Percentiles rank a stretch among this genome's conserved stretches.
phyloP scores from a whole-genome alignment of 192 early-diverging fungal species.

The Pilobolus umbonatus region DNA sequence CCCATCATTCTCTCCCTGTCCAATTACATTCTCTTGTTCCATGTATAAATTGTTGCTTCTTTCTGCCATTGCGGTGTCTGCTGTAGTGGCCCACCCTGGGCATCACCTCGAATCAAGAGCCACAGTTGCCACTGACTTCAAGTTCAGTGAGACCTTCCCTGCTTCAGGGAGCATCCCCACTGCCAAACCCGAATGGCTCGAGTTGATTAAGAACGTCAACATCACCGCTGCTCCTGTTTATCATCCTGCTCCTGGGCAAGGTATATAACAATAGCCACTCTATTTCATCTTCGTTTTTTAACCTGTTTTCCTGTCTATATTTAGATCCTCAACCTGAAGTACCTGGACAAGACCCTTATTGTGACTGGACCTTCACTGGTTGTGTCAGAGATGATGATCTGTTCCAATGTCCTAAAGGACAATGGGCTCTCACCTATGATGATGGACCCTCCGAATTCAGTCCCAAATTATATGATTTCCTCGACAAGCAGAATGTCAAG shows the following conservation, averaged over 20 bases:
- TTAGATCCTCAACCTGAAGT: slow-evolving; percentile 14
- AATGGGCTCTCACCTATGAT: slow-evolving; percentile 47
- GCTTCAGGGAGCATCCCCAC: slow-evolving; percentile 18
- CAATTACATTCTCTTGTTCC: too few relatives aligned
- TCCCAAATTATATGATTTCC: slow-evolving; percentile 36
- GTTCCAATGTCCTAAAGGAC: slow-evolving; percentile 42
- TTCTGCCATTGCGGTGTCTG: slow-evolving; percentile 5
- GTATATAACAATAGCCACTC: not conserved
- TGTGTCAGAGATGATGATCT: slow-evolving; percentile 44
- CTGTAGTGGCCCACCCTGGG: slow-evolving; percentile 5
- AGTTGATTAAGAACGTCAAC: slow-evolving; percentile 20
- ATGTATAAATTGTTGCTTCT: slow-evolving; percentile 18
- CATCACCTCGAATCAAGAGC: not conserved
- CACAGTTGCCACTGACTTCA: slow-evolving; percentile 9
- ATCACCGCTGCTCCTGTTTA: slow-evolving; percentile 29
- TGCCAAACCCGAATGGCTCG: slow-evolving; percentile 36
- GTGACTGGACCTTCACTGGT: slow-evolving; percentile 48
- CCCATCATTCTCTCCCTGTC: too few relatives aligned
- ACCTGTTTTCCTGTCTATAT: not conserved
- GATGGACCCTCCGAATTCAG: slow-evolving; percentile 45
- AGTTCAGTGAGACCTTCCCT: slow-evolving; percentile 25
- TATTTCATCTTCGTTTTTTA: not conserved
- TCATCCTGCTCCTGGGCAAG: not conserved
- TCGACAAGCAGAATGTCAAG: slow-evolving; percentile 33
- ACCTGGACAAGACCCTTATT: slow-evolving; percentile 30